Evolutionary conservation across 805 yeast genomes (phyloP).

Genomic region (Candida cerambycidarum): DNA sequence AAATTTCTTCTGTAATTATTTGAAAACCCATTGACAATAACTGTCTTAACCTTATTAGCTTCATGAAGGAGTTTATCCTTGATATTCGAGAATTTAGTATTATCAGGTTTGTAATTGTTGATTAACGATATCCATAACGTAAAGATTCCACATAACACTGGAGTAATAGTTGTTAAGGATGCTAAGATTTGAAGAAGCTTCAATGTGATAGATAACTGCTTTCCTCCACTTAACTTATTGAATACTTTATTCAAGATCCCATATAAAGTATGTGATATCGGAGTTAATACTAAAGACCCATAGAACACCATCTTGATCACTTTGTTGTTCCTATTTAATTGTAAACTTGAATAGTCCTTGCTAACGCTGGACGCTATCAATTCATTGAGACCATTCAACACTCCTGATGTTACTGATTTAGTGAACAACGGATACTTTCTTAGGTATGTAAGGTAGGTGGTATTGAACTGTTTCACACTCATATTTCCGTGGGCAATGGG

Average conservation of each 20-base stretch:
- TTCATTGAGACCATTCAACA: slow-evolving; percentile 58
- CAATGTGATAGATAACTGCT: slow-evolving; percentile 22
- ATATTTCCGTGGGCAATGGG: too few relatives aligned
- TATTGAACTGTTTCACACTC: slow-evolving; percentile 17
- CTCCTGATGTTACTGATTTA: slow-evolving; percentile 56
- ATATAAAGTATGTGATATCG: slow-evolving; percentile 57
- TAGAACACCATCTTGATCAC: slow-evolving; percentile 55
- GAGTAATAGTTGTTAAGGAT: slow-evolving; percentile 56
- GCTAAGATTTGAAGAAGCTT: slow-evolving; percentile 51
- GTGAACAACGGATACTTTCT: slow-evolving; percentile 55
- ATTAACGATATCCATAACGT: slow-evolving; percentile 55
- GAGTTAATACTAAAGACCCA: slow-evolving; percentile 56
- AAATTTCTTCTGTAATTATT: slow-evolving; percentile 47
- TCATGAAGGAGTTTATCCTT: slow-evolving; percentile 15
- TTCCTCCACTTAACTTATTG: slow-evolving; percentile 21
- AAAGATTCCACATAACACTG: slow-evolving; percentile 47
- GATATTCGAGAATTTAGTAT: slow-evolving; percentile 9
- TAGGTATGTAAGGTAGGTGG: slow-evolving; percentile 37
- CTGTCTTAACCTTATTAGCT: slow-evolving; percentile 14
- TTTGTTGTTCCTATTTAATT: slow-evolving; percentile 32
- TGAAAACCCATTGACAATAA: slow-evolving; percentile 34
- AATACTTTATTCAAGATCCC: slow-evolving; percentile 44
- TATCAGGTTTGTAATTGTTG: slow-evolving; percentile 32
- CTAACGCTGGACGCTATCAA: slow-evolving; percentile 52
- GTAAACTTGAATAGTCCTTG: slow-evolving; percentile 35